These are phyloP conservation scores for Ilex aquifolium DNA, from an alignment of 257 asterid species.

Conservation along the genomic window DNA sequence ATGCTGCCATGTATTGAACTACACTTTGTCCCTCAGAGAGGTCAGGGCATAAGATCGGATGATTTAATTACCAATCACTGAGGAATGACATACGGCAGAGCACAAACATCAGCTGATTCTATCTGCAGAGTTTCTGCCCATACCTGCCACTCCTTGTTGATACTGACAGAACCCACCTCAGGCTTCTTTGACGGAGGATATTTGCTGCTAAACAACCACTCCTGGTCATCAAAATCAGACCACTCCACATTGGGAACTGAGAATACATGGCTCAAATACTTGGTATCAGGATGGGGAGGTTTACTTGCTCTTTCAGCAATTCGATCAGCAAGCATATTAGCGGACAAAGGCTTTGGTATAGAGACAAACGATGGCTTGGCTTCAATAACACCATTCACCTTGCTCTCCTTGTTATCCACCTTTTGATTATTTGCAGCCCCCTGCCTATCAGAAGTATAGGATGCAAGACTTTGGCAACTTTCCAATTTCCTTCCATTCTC, in stretches of 20 bases:
- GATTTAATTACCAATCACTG: too few species aligned
- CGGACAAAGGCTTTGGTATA: constrained; percentile 29
- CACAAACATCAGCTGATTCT: too few species aligned
- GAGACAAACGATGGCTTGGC: constrained; percentile 26
- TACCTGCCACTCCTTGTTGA: too few species aligned
- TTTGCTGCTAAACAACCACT: constrained; percentile 49
- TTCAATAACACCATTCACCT: constrained; percentile 42
- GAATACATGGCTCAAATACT: constrained; percentile 42
- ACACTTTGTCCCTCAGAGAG: too few species aligned
- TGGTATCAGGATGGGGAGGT: constrained; percentile 74
- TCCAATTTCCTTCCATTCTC: constrained; percentile 58
- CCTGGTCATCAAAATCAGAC: constrained; percentile 47
- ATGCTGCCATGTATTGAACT: too few species aligned
- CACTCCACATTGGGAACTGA: constrained; percentile 47
- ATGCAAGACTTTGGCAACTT: constrained; percentile 21
- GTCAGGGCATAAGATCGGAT: too few species aligned
- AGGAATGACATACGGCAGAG: too few species aligned
- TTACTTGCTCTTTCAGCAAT: constrained; percentile 36
- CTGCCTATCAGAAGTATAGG: constrained; percentile 28
- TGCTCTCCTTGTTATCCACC: constrained; percentile 23
- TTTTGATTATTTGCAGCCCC: constrained; percentile 20
- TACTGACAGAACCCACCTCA: too few species aligned
- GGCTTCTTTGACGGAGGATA: constrained; percentile 4
- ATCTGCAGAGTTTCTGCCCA: too few species aligned
- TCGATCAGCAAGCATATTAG: constrained; percentile 19